phyloP scores from a whole-genome alignment of 441 rosid genomes.

The Euphorbia schlechtendalii region DNA sequence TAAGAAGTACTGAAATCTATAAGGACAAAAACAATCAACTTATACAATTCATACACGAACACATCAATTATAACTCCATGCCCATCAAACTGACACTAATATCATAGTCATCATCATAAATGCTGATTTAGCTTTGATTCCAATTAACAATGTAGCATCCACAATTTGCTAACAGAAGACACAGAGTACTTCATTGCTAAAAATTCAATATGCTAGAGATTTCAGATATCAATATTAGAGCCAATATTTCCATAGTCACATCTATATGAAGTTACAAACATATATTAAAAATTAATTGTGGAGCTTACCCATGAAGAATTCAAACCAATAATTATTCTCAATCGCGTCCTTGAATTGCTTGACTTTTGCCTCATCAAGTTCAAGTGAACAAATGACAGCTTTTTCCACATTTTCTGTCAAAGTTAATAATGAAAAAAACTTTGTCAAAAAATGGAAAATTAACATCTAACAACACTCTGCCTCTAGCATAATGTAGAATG shows the following conservation, averaged over 20 bases:
- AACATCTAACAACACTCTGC: slow-evolving; percentile 2
- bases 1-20: neutral
- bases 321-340: slow-evolving; percentile 90
- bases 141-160: neutral
- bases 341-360: slow-evolving; percentile 83
- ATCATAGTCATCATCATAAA: neutral
- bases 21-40: neutral
- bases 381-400: slow-evolving; percentile 51
- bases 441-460: neutral
- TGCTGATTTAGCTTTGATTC: neutral
- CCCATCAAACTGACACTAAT: neutral
- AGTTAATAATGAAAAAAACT: neutral
- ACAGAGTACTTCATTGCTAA: neutral
- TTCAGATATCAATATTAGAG: neutral
- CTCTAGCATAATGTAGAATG: too few relatives aligned
- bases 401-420: slow-evolving; percentile 62
- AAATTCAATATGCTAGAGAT: neutral
- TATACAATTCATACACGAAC: neutral
- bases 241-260: neutral
- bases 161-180: neutral
- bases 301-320: slow-evolving; percentile 88
- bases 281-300: slow-evolving; percentile 6
- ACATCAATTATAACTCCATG: neutral
- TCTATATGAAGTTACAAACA: neutral
- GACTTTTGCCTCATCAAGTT: slow-evolving; percentile 62